A percentile compares a stretch with the other conserved stretches of the same genome.
These are phyloP conservation scores for Boletus reticuloceps DNA, from an alignment of 768 basidiomycete genomes.

Conservation along the genomic window DNA sequence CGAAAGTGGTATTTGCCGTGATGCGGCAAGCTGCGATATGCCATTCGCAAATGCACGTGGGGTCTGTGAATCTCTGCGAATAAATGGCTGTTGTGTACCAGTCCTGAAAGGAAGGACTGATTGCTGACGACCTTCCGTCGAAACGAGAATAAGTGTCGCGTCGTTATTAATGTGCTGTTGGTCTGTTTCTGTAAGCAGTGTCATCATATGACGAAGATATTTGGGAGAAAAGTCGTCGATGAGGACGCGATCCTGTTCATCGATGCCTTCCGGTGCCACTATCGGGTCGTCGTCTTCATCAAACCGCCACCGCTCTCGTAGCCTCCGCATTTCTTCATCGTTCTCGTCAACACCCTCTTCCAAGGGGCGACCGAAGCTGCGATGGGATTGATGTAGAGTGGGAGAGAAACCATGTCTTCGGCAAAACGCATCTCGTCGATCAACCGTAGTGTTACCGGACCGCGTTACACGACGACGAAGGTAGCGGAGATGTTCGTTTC, in stretches of 20 bases:
- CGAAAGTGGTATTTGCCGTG: conserved; percentile 25
- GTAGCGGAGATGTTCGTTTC: conserved; percentile 22
- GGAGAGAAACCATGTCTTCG: conserved; percentile 24
- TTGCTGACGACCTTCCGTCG: conserved; percentile 50
- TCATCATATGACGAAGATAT: conserved; percentile 56
- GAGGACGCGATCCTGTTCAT: conserved; percentile 67
- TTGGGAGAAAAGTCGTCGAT: conserved; percentile 67
- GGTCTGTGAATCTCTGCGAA: conserved; percentile 26
- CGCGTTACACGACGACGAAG: conserved; percentile 79
- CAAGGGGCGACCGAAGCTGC: conserved; percentile 26
- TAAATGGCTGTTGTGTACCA: conserved; percentile 28
- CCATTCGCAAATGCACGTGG: conserved; percentile 25
- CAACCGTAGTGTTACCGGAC: conserved; percentile 74
- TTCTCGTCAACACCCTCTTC: conserved; percentile 22
- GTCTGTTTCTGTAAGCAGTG: conserved; percentile 56
- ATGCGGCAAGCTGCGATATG: conserved; percentile 21
- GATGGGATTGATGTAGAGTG: conserved; percentile 1
- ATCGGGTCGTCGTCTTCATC: conserved; percentile 63
- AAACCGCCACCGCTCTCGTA: conserved; percentile 65
- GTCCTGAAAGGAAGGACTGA: conserved; percentile 47
- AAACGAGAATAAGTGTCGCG: conserved; percentile 41
- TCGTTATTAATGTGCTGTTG: conserved; percentile 50
- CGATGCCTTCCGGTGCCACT: conserved; percentile 54
- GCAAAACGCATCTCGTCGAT: conserved; percentile 52
- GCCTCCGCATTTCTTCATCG: conserved; percentile 40